phyloP scores from a whole-genome alignment of 176 grass and related monocot genomes.

The Triticum urartu region DNA sequence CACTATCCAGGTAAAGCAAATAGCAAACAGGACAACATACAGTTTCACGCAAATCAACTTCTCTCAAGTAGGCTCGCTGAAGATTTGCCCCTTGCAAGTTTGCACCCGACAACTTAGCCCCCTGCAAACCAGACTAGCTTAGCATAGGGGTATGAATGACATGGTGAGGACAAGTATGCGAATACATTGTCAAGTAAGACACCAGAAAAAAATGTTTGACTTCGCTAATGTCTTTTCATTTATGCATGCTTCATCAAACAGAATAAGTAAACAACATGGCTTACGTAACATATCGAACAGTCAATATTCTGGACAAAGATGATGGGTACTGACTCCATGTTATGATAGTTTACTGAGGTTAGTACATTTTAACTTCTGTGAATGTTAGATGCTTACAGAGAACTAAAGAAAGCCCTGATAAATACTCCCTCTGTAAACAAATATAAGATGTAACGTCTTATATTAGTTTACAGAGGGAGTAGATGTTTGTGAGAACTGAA shows the following conservation, averaged over 20 bases:
- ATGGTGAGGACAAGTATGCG: not conserved
- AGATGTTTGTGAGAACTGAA: too few relatives aligned
- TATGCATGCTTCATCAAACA: not conserved
- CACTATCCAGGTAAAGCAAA: not conserved
- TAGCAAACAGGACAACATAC: constrained; percentile 45
- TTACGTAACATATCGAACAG: not conserved
- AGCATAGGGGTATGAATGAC: not conserved
- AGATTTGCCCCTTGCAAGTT: constrained; percentile 92
- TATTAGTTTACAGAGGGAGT: too few relatives aligned
- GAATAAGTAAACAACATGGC: not conserved
- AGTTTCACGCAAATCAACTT: constrained; percentile 93
- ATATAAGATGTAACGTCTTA: too few relatives aligned
- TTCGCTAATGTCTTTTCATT: not conserved
- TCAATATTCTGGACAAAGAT: not conserved
- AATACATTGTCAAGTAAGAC: not conserved
- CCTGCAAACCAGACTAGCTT: constrained; percentile 49
- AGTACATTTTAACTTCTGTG: not conserved
- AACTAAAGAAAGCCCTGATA: not conserved
- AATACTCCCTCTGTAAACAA: too few relatives aligned
- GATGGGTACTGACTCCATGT: not conserved
- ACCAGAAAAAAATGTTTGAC: not conserved
- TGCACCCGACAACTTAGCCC: constrained; percentile 74
- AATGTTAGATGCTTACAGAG: not conserved
- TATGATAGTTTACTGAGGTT: not conserved
- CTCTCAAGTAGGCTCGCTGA: constrained; percentile 88